Evolutionary conservation across 805 yeast species (phyloP), one percentile per base, ranked within the genome.

Genomic region (Candida orba): DNA sequence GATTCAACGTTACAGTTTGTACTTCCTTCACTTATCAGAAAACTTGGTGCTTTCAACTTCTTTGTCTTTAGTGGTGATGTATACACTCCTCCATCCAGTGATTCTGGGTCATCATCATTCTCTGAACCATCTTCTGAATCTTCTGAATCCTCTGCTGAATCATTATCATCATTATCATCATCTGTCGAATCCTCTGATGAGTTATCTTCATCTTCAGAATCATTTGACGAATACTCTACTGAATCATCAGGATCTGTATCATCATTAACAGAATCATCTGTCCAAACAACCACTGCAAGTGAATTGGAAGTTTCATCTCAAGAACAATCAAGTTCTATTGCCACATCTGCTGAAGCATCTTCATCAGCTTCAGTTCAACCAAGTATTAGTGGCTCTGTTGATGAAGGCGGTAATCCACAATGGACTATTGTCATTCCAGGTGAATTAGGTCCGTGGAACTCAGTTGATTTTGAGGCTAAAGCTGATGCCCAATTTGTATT

Each of bases 361-460:
- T 23, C 22, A 13, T 20, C 25, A 17, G 23, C 22, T 17, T 8
- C 13, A 9, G 6, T 17, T 15, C 35, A 3, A 9, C 22, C 20
- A 24, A 39, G 27, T 14, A 15, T 46, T n/a, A 23, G 40, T 20
- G 54, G 55, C 31, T 41, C 45, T 25, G 22, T 23, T 18, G 41
- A 37, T 27, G 29, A 27, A 27, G 17, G 14, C 17, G 52, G 50
- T 33, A 38, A 41, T 29, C 52, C 50, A 40, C 36, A 36, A 29
- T 53, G 54, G 54, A 39, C 33, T 8, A 5, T 50, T 13, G 13
- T 35, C 17, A 31, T 54, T 43, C 56, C 58, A 46, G 52, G 51
- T 24, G 37, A 29, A n/a, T 45, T 52, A 33, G 52, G 53, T 8
- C 56, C 56, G 45, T 52, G 58, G 58, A 37, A 27, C 29, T 27